Conservation (phyloP, 208 protist genomes). For the Acanthamoeba divionensis region DNA sequence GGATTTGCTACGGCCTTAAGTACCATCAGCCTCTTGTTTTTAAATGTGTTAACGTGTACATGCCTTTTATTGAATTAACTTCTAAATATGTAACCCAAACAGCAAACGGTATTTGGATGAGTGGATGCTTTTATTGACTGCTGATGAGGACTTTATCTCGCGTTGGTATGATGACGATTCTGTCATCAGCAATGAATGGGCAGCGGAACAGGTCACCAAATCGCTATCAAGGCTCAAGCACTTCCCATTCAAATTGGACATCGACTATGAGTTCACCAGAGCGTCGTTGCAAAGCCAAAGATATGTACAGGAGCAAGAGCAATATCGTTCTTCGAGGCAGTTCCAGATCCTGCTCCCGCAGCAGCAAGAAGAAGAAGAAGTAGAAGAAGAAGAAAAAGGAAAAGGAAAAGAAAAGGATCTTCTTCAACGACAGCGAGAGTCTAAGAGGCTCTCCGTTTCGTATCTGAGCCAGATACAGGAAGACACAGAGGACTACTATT, state of each 20-base stretch:
- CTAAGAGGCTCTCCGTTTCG: too few species aligned
- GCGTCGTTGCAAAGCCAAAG: too few species aligned
- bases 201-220: neutral
- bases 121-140: neutral
- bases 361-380: too few species aligned
- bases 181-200: neutral
- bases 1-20: slow-evolving; percentile 42
- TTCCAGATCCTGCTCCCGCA: too few species aligned
- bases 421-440: too few species aligned
- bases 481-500: too few species aligned
- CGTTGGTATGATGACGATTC: neutral
- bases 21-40: neutral
- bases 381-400: too few species aligned
- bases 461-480: too few species aligned
- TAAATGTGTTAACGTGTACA: neutral
- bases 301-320: too few species aligned
- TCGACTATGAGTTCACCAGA: slow-evolving; percentile 15
- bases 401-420: too few species aligned
- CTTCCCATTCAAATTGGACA: slow-evolving; percentile 16
- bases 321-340: too few species aligned
- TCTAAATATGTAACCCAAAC: neutral
- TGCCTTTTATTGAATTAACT: neutral
- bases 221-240: neutral
- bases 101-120: slow-evolving; percentile 34
- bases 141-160: neutral